These are phyloP conservation scores for Fusarium drepaniforme DNA, from an alignment of 2,329 filamentous ascomycete species.

Conservation along the genomic window DNA sequence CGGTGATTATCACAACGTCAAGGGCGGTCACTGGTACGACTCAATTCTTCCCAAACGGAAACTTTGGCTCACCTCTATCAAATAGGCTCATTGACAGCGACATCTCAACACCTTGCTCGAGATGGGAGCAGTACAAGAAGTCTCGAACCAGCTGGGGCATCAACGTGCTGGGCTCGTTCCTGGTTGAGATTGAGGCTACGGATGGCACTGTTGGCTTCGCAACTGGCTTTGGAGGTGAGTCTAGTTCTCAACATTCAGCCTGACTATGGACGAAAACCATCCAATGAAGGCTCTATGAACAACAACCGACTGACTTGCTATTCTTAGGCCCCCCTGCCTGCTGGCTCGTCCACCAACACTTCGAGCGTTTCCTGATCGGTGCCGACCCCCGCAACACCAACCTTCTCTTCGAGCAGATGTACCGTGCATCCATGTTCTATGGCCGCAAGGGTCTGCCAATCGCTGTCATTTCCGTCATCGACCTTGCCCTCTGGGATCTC, in stretches of 20 bases:
- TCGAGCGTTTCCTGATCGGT: conserved; percentile 90
- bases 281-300: not conserved
- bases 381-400: conserved; percentile 93
- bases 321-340: conserved; percentile 83
- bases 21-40: conserved; percentile 74
- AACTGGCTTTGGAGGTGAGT: conserved; percentile 85
- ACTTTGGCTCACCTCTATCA: conserved; percentile 11
- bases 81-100: conserved; percentile 89
- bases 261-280: not conserved
- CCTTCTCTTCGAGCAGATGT: conserved; percentile 96
- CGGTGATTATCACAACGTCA: conserved; percentile 94
- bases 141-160: conserved; percentile 95
- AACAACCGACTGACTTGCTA: conserved; percentile 11
- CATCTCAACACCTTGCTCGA: conserved; percentile 92
- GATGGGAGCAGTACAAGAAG: conserved; percentile 88
- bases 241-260: not conserved
- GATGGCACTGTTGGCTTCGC: conserved; percentile 96
- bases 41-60: not conserved
- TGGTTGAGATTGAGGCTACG: conserved; percentile 87
- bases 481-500: conserved; percentile 93
- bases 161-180: conserved; percentile 93
- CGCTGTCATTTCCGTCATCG: conserved; percentile 94
- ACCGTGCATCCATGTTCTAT: conserved; percentile 95
- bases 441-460: conserved; percentile 91
- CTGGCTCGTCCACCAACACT: conserved; percentile 94